A percentile compares a stretch with the other conserved stretches of the same genome.
Evolutionary conservation across 2,329 filamentous ascomycete species (phyloP).

Genomic region (Neoascochyta sp.): DNA sequence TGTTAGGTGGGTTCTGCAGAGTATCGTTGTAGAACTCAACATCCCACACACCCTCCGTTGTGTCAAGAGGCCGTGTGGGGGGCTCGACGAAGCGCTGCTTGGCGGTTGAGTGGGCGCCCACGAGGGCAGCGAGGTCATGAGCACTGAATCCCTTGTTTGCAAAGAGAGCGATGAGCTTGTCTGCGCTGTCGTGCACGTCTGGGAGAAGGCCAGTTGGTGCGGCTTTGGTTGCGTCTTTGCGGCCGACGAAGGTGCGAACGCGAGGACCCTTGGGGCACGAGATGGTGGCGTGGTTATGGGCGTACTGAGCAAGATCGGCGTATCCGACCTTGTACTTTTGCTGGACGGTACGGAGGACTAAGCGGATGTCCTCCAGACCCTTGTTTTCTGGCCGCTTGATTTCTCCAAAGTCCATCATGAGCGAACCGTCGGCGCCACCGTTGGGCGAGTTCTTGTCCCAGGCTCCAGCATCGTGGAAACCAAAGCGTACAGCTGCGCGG

Average conservation of each 20-base stretch:
- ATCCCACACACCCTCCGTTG: conserved; percentile 51
- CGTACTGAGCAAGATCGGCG: conserved; percentile 55
- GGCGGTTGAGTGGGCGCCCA: conserved; percentile 53
- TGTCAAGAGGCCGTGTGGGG: conserved; percentile 43
- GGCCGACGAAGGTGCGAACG: conserved; percentile 50
- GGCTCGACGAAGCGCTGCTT: conserved; percentile 49
- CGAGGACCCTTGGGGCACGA: conserved; percentile 52
- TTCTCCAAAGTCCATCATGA: conserved; percentile 40
- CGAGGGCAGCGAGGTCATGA: conserved; percentile 51
- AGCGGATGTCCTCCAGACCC: conserved; percentile 46
- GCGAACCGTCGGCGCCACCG: conserved; percentile 43
- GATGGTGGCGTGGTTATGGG: conserved; percentile 46
- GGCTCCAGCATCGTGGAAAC: conserved; percentile 36
- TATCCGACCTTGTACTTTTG: conserved; percentile 46
- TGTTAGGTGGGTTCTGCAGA: conserved; percentile 15
- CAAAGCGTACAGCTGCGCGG: conserved; percentile 33
- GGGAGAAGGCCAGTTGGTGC: conserved; percentile 48
- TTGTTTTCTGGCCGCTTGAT: conserved; percentile 40
- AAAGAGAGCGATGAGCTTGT: conserved; percentile 48
- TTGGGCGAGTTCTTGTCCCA: conserved; percentile 36
- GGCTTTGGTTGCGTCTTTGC: conserved; percentile 43
- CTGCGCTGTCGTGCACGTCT: conserved; percentile 38
- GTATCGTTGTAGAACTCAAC: conserved; percentile 47
- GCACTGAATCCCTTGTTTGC: conserved; percentile 50
- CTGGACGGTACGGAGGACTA: conserved; percentile 39